Conservation (phyloP, 2,329 filamentous ascomycete genomes). For the Trichoderma harzianum region DNA sequence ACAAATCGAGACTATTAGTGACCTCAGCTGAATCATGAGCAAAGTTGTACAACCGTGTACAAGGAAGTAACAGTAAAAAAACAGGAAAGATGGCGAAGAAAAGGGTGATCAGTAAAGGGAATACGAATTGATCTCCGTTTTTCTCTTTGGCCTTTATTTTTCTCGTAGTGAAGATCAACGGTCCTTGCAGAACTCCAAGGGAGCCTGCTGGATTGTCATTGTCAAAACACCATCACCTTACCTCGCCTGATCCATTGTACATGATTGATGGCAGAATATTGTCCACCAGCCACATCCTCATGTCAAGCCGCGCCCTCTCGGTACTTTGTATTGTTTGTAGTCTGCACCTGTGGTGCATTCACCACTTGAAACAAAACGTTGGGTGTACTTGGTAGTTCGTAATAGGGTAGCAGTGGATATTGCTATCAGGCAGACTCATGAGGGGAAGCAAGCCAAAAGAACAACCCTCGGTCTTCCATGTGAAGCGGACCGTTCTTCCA, state of each 20-base stretch:
- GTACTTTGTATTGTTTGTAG: not conserved
- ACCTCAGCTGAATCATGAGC: not conserved
- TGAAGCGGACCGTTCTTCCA: conserved; percentile 27
- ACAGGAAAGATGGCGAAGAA: not conserved
- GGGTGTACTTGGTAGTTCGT: not conserved
- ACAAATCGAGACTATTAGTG: not conserved
- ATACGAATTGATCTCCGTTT: not conserved
- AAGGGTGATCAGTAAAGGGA: not conserved
- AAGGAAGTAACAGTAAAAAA: not conserved
- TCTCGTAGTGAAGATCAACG: not conserved
- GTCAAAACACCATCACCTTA: not conserved
- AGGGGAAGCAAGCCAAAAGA: conserved; percentile 8
- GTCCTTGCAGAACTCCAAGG: not conserved
- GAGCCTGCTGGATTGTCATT: not conserved
- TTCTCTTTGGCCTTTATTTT: not conserved
- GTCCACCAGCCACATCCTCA: not conserved
- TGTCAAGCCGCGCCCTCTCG: not conserved
- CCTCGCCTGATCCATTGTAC: not conserved
- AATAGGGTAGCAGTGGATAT: not conserved
- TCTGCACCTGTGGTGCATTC: not conserved
- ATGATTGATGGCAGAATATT: not conserved
- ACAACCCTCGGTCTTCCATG: conserved; percentile 23
- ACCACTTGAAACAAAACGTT: not conserved
- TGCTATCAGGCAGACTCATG: not conserved
- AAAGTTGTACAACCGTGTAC: not conserved